Evolutionary conservation across 2,329 filamentous ascomycete genomes (phyloP).

Genomic region (Fusarium sp.): DNA sequence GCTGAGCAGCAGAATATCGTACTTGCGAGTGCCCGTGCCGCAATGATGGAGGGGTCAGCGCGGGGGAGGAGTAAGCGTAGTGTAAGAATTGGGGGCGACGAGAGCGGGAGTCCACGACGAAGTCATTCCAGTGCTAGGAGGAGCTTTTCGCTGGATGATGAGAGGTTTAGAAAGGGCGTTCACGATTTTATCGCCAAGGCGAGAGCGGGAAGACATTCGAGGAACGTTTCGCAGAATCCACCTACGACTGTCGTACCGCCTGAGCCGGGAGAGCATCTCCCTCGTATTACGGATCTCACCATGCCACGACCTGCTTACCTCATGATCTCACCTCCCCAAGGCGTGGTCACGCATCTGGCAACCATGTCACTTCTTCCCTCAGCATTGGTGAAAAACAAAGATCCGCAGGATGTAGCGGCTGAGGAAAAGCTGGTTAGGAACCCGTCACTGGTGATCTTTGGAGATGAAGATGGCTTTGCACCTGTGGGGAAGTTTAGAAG

Average conservation of each 20-base stretch:
- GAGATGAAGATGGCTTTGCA: slow-evolving; percentile 79
- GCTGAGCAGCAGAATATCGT: slow-evolving; percentile 68
- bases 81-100: slow-evolving; percentile 61
- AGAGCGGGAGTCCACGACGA: slow-evolving; percentile 52
- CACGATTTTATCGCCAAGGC: slow-evolving; percentile 58
- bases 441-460: slow-evolving; percentile 76
- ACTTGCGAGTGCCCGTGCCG: slow-evolving; percentile 49
- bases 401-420: slow-evolving; percentile 44
- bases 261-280: slow-evolving; percentile 40
- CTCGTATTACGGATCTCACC: slow-evolving; percentile 47
- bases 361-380: slow-evolving; percentile 65
- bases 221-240: slow-evolving; percentile 21
- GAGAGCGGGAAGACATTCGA: slow-evolving; percentile 36
- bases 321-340: slow-evolving; percentile 73
- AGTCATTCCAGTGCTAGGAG: slow-evolving; percentile 50
- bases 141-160: slow-evolving; percentile 57
- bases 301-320: slow-evolving; percentile 63
- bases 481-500: slow-evolving; percentile 68
- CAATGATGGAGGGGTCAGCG: slow-evolving; percentile 42
- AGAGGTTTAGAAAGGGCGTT: slow-evolving; percentile 57
- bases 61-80: slow-evolving; percentile 46
- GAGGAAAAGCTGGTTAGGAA: slow-evolving; percentile 67
- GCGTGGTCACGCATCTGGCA: slow-evolving; percentile 66
- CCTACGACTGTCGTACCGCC: slow-evolving; percentile 11
- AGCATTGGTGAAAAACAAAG: slow-evolving; percentile 34